Percentiles rank a stretch among this genome's conserved stretches.
Evolutionary conservation across 116 monocot species (phyloP).

Genomic region (Phalaenopsis hybrid): DNA sequence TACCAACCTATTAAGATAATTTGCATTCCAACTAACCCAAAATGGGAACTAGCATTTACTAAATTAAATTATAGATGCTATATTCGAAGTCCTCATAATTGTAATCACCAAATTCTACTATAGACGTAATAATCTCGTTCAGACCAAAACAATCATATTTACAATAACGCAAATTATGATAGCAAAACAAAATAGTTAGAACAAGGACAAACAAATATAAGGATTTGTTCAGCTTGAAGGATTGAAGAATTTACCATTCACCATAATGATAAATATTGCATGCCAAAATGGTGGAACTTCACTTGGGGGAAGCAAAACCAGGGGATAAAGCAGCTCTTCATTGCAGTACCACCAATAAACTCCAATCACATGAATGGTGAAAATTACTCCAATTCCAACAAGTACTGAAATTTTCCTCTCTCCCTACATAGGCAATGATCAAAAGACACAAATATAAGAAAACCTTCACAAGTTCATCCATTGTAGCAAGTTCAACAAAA

Average conservation of each 20-base stretch:
- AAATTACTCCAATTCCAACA: conserved; percentile 35
- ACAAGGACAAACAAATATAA: neutral
- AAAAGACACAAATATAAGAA: neutral
- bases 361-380: conserved; percentile 36
- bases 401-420: conserved; percentile 48
- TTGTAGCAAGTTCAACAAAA: neutral
- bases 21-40: no score
- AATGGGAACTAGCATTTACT: no score
- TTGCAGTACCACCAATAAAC: conserved; percentile 52
- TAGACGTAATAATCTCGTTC: no score
- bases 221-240: neutral
- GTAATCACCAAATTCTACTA: no score
- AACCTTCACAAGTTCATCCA: neutral
- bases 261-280: conserved; percentile 49
- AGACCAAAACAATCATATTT: no score
- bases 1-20: no score
- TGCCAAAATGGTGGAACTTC: conserved; percentile 60
- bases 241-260: conserved; percentile 30
- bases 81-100: no score
- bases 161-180: no score
- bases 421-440: conserved; percentile 20
- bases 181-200: neutral
- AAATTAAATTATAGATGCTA: no score
- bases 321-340: conserved; percentile 37
- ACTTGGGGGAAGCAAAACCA: conserved; percentile 45